Evolutionary conservation across 2,329 filamentous ascomycete genomes (phyloP), one percentile per base, ranked within the genome.

Genomic region (Fusarium sp.): DNA sequence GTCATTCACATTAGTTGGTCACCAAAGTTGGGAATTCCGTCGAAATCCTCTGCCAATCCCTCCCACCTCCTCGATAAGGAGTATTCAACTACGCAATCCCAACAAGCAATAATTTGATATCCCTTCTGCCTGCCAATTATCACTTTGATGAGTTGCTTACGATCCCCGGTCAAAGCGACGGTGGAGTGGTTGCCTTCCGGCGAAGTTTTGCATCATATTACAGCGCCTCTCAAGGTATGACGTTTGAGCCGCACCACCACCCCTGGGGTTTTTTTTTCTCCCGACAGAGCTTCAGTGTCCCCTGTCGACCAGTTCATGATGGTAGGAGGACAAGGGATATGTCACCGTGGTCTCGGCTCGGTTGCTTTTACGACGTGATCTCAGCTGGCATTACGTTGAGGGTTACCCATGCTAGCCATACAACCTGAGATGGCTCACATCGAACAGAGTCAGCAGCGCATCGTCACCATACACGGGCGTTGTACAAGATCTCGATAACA

Each of bases 151-250:
- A 35, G 39, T 46, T 27, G 54, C 29, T 46, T 33, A 35, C 38
- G 48, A 35, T 57, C 27, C 10, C 18, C 18, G 4, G 60, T 38
- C 52, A 48, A 66, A 45, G 25, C 16, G 25, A 56, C 21, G 48
- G 45, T 56, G 57, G 63, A 62, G 63, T 31, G 69, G 72, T 67
- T 73, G 60, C 62, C 54, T 38, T 54, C 60, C 59, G 65, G 64
- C 61, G 55, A 69, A 38, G 39, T 56, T 60, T 68, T 76, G 72
- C 74, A 76, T 75, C 74, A 76, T 76, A 55, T 42, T 55, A 65
- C 65, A 68, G 54, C 56, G 58, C 63, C 52, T 48, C 60, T 7
- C 33, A 31, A 25, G 44, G 61, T 66, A 76, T 76, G 74, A 76
- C 74, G 74, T 76, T 72, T 69, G 48, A 69, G 65, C 63, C 56